Base-by-base conservation (phyloP, 2,329 filamentous ascomycete genomes). In the Chrysoporthe austroafricana region DNA sequence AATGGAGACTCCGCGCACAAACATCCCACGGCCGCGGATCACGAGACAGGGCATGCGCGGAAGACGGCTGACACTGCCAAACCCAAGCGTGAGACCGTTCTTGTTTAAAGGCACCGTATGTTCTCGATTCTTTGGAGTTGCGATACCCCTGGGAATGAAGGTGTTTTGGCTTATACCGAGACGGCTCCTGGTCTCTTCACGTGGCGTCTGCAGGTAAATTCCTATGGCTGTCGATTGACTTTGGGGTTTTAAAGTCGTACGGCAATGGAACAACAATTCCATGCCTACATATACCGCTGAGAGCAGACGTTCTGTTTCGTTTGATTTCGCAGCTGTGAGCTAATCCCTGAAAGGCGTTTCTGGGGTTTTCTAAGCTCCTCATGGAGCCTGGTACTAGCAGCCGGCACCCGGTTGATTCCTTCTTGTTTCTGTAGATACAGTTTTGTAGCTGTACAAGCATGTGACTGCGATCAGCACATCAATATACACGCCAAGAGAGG, bases 1-100 rank as follows among this genome's bases (percentile, higher is more conserved):
- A 68, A 70, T 42, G 68, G 66, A n/a, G 68, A 70, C 16, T 43
- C 63, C 43, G 61, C 52, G 14, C 66, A 64, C 48, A 62, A 66
- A 46, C 66, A 70, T 63, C 34, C 64, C 21, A 44, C 56, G 7
- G 46, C 57, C 11, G 8, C 34, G n/a, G 66, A 70, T 21, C 46
- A 58, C 14, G 68, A 70, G 32, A 54, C 56, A 18, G 62, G 62
- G 11, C 68, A 67, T 36, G 62, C 59, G 21, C 66, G 66, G 32
- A 66, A 67, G 42, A 3, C 48, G 14, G 59, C 52, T 2, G 68
- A 68, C 34, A 21, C 63, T 32, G 58, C 61, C 62, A 68, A 63
- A 60, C 36, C 62, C 16, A 65, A 67, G 58, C 66, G 66, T 50
- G 66, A 68, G 48, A 39, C 46, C 16, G 59, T 68, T 54, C 42